These are phyloP conservation scores for Periconia macrospinosa DNA, from an alignment of 2,329 filamentous ascomycete species.

Conservation along the genomic window DNA sequence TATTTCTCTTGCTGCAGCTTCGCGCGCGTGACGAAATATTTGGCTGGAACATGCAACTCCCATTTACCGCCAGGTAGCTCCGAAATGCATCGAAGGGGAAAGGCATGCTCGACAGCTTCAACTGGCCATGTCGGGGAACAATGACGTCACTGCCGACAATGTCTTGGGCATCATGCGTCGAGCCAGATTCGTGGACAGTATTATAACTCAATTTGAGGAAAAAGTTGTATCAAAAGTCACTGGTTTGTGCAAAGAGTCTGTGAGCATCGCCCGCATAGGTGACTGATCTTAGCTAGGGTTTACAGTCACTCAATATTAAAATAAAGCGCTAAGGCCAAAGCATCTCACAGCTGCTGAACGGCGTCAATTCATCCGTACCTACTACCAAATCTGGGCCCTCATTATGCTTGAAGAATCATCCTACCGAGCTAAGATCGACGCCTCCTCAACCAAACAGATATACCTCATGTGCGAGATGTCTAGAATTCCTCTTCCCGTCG, in stretches of 20 bases:
- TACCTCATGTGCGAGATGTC: slow-evolving; percentile 5
- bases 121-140: not conserved
- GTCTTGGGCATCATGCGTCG: not conserved
- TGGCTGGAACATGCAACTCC: no score
- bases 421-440: not conserved
- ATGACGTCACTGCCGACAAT: not conserved
- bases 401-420: not conserved
- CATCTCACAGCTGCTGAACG: not conserved
- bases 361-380: slow-evolving; percentile 5
- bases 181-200: not conserved
- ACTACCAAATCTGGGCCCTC: slow-evolving; percentile 5
- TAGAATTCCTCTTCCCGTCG: slow-evolving; percentile 2
- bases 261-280: not conserved
- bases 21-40: no score
- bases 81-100: not conserved
- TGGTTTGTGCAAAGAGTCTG: not conserved
- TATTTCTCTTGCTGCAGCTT: no score
- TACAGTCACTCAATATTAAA: not conserved
- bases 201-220: not conserved
- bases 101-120: not conserved
- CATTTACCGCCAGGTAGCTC: not conserved
- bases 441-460: not conserved
- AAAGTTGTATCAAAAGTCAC: not conserved
- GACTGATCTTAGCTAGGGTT: not conserved
- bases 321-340: not conserved